Conservation (phyloP, 2,329 filamentous ascomycete species). For the Colletotrichum cereale region DNA sequence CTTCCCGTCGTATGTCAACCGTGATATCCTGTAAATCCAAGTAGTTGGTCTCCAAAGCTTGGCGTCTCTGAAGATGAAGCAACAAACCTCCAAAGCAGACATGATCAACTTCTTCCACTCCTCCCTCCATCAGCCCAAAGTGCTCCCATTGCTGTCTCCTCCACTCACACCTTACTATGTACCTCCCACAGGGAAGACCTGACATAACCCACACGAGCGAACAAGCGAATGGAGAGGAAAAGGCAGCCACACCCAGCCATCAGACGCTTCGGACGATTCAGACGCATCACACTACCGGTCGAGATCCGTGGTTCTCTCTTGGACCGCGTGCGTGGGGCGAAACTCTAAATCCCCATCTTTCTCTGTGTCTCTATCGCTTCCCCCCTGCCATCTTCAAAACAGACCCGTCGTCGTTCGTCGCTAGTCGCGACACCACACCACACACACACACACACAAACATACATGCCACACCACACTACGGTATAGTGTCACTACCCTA, state of each 20-base stretch:
- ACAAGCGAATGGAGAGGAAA: background rate
- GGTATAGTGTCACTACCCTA: too few species aligned
- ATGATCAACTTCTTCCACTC: background rate
- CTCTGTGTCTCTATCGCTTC: background rate
- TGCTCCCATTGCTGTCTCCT: background rate
- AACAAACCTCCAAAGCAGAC: background rate
- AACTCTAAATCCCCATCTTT: background rate
- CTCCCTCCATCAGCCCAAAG: background rate
- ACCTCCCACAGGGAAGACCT: background rate
- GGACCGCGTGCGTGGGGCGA: background rate
- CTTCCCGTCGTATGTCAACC: background rate
- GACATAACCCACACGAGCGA: background rate
- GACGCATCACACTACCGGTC: background rate
- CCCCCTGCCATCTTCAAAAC: background rate
- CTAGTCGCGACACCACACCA: background rate
- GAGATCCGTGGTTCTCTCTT: background rate
- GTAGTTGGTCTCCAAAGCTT: background rate
- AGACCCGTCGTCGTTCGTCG: background rate
- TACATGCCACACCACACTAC: background rate
- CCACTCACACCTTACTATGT: background rate
- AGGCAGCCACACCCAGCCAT: background rate
- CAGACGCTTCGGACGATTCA: background rate
- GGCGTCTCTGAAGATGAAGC: background rate
- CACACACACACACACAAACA: too few species aligned
- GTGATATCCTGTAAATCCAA: background rate